Evolutionary conservation across 352 stramenopile genomes (phyloP).

Genomic region (Pythium insidiosum): DNA sequence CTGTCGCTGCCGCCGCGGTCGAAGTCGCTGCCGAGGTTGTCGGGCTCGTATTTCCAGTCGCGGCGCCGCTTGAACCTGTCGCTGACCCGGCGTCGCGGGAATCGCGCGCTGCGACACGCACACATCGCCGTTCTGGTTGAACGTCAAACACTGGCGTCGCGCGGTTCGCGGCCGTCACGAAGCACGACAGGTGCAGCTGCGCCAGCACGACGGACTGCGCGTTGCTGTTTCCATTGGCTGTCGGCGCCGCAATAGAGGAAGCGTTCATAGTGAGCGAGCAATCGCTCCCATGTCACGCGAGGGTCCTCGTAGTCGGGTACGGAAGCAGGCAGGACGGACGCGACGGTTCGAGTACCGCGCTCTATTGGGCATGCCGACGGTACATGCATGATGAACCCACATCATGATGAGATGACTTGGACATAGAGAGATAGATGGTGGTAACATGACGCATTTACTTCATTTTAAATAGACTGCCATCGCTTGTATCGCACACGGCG

Average conservation of each 20-base stretch:
- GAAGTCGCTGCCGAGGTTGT: slow-evolving; percentile 3
- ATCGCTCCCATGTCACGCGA: slow-evolving; percentile 4
- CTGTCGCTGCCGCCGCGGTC: neutral
- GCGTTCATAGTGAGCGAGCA: neutral
- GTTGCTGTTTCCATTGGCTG: neutral
- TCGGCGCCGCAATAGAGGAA: neutral
- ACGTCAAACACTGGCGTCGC: slow-evolving; percentile 56
- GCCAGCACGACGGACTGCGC: slow-evolving; percentile 21
- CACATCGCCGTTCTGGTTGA: slow-evolving; percentile 25
- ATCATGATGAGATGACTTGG: too few species aligned
- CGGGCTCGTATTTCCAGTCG: neutral
- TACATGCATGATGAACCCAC: too few species aligned
- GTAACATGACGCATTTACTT: too few species aligned
- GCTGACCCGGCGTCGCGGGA: too few species aligned
- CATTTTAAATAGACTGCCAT: too few species aligned
- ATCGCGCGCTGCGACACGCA: slow-evolving; percentile 27
- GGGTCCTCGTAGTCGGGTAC: too few species aligned
- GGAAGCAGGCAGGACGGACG: too few species aligned
- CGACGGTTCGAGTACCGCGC: too few species aligned
- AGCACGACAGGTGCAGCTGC: slow-evolving; percentile 58
- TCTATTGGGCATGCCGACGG: too few species aligned
- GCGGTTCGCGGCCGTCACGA: slow-evolving; percentile 61
- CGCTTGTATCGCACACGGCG: too few species aligned
- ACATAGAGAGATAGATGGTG: too few species aligned
- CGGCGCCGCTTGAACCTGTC: neutral